These are phyloP conservation scores for Lipomyces oligophaga DNA, from an alignment of 805 yeast genomes.

Conservation along the genomic window DNA sequence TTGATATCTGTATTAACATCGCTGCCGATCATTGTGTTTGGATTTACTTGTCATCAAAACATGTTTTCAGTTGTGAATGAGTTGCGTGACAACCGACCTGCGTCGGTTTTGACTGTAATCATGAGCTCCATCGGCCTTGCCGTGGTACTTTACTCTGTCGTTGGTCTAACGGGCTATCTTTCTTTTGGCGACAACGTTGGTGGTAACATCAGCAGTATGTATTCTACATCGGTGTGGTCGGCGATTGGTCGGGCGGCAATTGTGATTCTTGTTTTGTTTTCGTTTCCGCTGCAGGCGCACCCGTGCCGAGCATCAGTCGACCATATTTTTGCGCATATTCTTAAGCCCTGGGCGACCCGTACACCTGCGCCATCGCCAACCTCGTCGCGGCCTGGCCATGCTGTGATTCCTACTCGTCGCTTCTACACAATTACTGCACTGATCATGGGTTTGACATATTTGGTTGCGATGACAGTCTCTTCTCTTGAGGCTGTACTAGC, in stretches of 20 bases:
- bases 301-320: constrained; percentile 82
- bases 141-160: constrained; percentile 56
- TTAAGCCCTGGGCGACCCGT: constrained; percentile 1
- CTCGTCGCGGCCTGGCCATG: constrained; percentile 38
- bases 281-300: constrained; percentile 87
- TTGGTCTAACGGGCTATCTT: constrained; percentile 78
- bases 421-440: constrained; percentile 43
- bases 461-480: constrained; percentile 59
- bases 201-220: constrained; percentile 78
- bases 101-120: constrained; percentile 48
- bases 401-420: constrained; percentile 28
- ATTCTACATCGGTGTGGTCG: constrained; percentile 59
- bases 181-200: constrained; percentile 78
- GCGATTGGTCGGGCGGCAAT: constrained; percentile 78
- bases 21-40: constrained; percentile 89
- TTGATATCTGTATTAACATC: constrained; percentile 53
- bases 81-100: constrained; percentile 53
- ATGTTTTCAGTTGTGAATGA: constrained; percentile 88
- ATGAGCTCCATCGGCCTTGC: constrained; percentile 57
- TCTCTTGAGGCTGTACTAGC: constrained; percentile 82
- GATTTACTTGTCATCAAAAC: constrained; percentile 94
- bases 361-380: constrained; percentile 38
- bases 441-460: constrained; percentile 53
- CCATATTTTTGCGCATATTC: constrained; percentile 46
- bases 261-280: constrained; percentile 70